These are phyloP conservation scores for Stygiomarasmius scandens DNA, from an alignment of 1,284 basidiomycete species.

Conservation along the genomic window DNA sequence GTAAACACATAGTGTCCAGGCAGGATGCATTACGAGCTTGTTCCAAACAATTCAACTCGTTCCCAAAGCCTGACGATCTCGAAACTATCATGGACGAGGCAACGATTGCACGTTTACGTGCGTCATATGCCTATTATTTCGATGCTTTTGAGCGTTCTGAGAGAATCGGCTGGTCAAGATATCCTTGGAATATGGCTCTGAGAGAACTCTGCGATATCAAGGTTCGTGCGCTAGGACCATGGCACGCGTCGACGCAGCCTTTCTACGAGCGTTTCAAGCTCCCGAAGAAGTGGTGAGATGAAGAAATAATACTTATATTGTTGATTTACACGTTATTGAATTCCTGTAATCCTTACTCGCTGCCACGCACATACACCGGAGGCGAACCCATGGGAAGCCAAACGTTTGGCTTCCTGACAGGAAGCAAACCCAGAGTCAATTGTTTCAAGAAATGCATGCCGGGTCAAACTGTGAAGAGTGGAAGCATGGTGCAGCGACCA, in stretches of 20 bases:
- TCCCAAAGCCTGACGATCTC: conserved; percentile 7
- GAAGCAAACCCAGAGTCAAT: too few relatives aligned
- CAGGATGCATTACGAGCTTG: conserved; percentile 41
- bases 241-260: background rate
- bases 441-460: too few relatives aligned
- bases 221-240: background rate
- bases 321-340: background rate
- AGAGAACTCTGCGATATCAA: conserved; percentile 12
- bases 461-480: too few relatives aligned
- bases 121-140: conserved; percentile 12
- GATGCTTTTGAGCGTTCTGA: background rate
- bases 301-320: background rate
- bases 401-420: too few relatives aligned
- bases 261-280: conserved; percentile 11
- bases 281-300: background rate
- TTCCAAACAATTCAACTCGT: conserved; percentile 33
- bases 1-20: conserved; percentile 36
- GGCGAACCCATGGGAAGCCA: too few relatives aligned
- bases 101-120: conserved; percentile 10
- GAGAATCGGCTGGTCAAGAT: background rate
- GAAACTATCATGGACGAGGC: background rate
- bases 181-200: conserved; percentile 12
- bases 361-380: too few relatives aligned
- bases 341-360: too few relatives aligned
- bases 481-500: too few relatives aligned